These are phyloP conservation scores for Aspergillus nidulans DNA, from an alignment of 495 filamentous ascomycete genomes.

Conservation along the genomic window DNA sequence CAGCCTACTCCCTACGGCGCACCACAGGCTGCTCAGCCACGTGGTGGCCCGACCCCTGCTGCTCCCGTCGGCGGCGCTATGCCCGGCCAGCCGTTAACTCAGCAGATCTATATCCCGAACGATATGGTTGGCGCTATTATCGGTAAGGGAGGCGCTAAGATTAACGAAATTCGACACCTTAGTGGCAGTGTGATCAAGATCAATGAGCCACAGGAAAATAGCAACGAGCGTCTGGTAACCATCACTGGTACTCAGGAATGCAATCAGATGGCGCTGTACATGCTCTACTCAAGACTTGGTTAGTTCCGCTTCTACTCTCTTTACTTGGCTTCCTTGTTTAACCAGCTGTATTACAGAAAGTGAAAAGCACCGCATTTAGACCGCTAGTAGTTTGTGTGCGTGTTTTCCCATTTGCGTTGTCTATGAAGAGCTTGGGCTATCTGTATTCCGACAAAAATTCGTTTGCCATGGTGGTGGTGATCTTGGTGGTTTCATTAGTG, in stretches of 20 bases:
- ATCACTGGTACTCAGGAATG: conserved; percentile 97
- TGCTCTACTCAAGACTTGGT: conserved; percentile 97
- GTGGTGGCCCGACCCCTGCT: conserved; percentile 46
- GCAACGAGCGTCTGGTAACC: conserved; percentile 94
- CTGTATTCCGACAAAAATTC: conserved; percentile 22
- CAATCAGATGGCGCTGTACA: conserved; percentile 98
- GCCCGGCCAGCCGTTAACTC: conserved; percentile 83
- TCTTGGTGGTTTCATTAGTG: conserved; percentile 30
- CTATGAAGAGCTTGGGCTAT: conserved; percentile 12
- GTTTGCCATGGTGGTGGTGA: conserved; percentile 25
- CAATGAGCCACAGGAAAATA: conserved; percentile 98
- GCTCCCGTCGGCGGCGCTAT: conserved; percentile 72
- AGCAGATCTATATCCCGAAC: conserved; percentile 98
- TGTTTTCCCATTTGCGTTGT: conserved; percentile 12
- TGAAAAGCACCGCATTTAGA: conserved; percentile 72
- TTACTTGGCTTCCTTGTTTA: conserved; percentile 19
- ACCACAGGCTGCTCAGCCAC: conserved; percentile 56
- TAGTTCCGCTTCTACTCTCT: conserved; percentile 38
- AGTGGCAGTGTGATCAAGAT: conserved; percentile 99
- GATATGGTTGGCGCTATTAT: conserved; percentile 99
- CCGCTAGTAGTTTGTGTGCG: conserved; percentile 7
- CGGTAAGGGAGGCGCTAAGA: conserved; percentile 97
- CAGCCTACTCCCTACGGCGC: conserved; percentile 62
- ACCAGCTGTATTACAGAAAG: conserved; percentile 53
- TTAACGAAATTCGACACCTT: conserved; percentile 96